These are phyloP conservation scores for Nannochloropsis salina DNA, from an alignment of 108 stramenopile species.

Conservation along the genomic window DNA sequence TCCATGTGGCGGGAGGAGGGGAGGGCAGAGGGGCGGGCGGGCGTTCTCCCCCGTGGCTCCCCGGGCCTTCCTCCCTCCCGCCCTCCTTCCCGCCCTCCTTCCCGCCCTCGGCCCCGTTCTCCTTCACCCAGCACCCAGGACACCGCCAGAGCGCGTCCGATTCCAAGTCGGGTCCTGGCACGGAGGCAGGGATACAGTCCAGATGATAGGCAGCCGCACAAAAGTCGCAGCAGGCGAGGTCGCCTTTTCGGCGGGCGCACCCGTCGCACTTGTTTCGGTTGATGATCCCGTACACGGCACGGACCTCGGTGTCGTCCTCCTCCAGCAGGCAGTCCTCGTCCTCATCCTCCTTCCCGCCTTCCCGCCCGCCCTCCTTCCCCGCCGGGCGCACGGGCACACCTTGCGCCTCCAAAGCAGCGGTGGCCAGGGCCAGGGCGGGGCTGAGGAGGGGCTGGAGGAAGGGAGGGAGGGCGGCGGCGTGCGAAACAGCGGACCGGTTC, in stretches of 20 bases:
- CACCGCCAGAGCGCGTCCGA: neutral
- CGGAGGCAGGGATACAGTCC: neutral
- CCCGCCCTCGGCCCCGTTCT: neutral
- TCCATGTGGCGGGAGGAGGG: neutral
- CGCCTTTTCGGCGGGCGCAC: neutral
- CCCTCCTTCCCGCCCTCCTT: neutral
- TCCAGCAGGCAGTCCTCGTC: neutral
- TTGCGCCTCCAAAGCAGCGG: neutral
- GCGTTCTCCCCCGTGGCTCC: neutral
- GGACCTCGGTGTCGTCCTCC: neutral
- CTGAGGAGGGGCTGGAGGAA: neutral
- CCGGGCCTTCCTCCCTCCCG: neutral
- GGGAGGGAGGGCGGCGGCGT: neutral
- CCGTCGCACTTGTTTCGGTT: neutral
- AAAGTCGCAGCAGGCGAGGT: constrained; percentile 25
- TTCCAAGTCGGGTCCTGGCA: neutral
- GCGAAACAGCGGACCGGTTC: neutral
- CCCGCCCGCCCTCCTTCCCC: neutral
- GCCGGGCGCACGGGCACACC: neutral
- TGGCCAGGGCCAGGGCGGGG: neutral
- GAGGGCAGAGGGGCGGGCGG: too few relatives aligned
- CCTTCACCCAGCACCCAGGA: neutral
- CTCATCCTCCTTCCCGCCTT: neutral
- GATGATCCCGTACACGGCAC: neutral
- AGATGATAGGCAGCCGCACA: constrained; percentile 26